These are phyloP conservation scores for Trichosporon sp. DNA, from an alignment of 1,284 basidiomycete species.

Conservation along the genomic window DNA sequence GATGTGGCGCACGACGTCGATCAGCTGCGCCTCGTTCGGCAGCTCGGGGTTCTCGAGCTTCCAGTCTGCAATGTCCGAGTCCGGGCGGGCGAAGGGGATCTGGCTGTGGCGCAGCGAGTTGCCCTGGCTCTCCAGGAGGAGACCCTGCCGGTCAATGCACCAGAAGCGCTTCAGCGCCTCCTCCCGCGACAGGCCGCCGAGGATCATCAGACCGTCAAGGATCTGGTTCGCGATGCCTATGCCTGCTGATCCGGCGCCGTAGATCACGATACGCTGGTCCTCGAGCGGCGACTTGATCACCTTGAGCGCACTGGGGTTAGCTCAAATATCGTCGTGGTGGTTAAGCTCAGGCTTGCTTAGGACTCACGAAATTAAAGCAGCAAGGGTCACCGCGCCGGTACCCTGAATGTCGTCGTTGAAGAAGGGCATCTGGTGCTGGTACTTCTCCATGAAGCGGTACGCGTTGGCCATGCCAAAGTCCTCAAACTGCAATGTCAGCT, in stretches of 20 bases:
- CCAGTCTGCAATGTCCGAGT: constrained; percentile 49
- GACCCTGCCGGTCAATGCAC: constrained; percentile 50
- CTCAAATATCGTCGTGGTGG: neutral
- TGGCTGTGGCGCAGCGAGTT: constrained; percentile 44
- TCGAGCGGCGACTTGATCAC: constrained; percentile 61
- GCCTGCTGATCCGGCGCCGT: constrained; percentile 76
- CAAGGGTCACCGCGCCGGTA: constrained; percentile 69
- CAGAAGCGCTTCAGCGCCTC: constrained; percentile 67
- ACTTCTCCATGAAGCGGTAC: constrained; percentile 62
- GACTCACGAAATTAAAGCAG: constrained; percentile 42
- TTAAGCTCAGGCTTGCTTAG: neutral
- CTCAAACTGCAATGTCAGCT: constrained; percentile 44
- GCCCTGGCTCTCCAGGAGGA: constrained; percentile 48
- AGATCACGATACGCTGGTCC: constrained; percentile 71
- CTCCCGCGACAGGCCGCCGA: constrained; percentile 54
- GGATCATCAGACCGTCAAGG: constrained; percentile 65
- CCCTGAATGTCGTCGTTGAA: constrained; percentile 78
- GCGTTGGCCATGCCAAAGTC: constrained; percentile 60
- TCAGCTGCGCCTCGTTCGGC: constrained; percentile 44
- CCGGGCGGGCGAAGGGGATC: constrained; percentile 47
- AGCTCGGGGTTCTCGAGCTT: constrained; percentile 14
- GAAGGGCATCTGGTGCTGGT: constrained; percentile 49
- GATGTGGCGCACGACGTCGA: constrained; percentile 58
- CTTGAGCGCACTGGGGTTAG: constrained; percentile 51
- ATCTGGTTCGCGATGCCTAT: constrained; percentile 63